phyloP scores from a whole-genome alignment of 2,329 filamentous ascomycete species.

The Stagonosporopsis rhizophila region DNA sequence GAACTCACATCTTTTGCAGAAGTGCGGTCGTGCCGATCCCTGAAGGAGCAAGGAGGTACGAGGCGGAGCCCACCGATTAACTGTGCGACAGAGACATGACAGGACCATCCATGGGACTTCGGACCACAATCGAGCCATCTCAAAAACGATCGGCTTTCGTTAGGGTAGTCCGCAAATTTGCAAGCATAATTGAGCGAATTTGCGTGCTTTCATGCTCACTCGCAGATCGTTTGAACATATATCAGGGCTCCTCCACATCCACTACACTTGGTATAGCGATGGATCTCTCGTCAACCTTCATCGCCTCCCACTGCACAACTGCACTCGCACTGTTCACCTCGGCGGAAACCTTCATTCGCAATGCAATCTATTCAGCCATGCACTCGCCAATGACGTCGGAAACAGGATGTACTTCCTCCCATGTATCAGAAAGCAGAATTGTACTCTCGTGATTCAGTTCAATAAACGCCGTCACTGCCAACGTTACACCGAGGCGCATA shows the following conservation, averaged over 20 bases:
- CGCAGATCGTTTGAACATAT: background rate
- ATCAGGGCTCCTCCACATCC: background rate
- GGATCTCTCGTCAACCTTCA: background rate
- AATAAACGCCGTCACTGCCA: background rate
- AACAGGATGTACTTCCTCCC: background rate
- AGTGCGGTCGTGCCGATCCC: conserved; percentile 73
- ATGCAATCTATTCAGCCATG: conserved; percentile 5
- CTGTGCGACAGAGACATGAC: background rate
- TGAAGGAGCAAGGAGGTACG: conserved; percentile 65
- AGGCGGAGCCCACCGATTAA: conserved; percentile 57
- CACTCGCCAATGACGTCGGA: conserved; percentile 1
- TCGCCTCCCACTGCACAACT: background rate
- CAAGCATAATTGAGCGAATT: conserved; percentile 12
- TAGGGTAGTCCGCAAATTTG: background rate
- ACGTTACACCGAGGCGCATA: background rate
- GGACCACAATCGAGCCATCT: background rate
- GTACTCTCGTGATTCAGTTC: background rate
- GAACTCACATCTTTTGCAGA: conserved; percentile 72
- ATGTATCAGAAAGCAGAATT: conserved; percentile 10
- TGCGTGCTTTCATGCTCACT: conserved; percentile 5
- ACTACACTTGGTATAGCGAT: background rate
- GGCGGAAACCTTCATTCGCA: background rate
- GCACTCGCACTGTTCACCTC: background rate
- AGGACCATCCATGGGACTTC: background rate
- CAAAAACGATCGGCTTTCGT: background rate